Percentiles rank a stretch among this genome's conserved stretches.
These are phyloP conservation scores for Geosmithia flava DNA, from an alignment of 2,329 filamentous ascomycete species.

Conservation along the genomic window DNA sequence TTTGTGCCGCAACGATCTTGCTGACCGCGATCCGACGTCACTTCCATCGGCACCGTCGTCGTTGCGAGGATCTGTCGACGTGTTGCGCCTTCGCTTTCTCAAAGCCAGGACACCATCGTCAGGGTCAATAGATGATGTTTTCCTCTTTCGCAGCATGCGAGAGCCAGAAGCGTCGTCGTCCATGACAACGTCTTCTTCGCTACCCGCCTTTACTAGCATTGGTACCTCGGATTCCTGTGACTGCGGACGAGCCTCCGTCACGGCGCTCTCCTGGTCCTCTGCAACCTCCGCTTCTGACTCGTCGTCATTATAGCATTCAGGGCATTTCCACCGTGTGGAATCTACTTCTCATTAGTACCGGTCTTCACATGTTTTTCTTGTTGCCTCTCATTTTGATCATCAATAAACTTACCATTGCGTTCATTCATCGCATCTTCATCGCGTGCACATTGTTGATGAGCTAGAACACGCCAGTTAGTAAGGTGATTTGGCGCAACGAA, in stretches of 20 bases:
- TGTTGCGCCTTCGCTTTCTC: slow-evolving; percentile 41
- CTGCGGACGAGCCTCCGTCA: slow-evolving; percentile 5
- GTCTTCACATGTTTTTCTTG: neutral
- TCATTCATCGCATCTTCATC: slow-evolving; percentile 36
- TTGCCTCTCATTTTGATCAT: no score
- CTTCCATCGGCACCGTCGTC: slow-evolving; percentile 20
- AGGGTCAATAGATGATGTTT: slow-evolving; percentile 58
- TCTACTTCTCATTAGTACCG: slow-evolving; percentile 13
- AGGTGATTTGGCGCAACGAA: slow-evolving; percentile 5
- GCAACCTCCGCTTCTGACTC: slow-evolving; percentile 15
- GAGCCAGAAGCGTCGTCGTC: slow-evolving; percentile 63
- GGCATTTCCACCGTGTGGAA: slow-evolving; percentile 36
- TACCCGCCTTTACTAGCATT: slow-evolving; percentile 39
- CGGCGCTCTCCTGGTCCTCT: slow-evolving; percentile 1
- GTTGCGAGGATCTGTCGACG: slow-evolving; percentile 27
- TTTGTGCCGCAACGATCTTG: slow-evolving; percentile 49
- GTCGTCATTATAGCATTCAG: slow-evolving; percentile 27
- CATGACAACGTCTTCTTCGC: slow-evolving; percentile 39
- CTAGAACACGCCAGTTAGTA: slow-evolving; percentile 40
- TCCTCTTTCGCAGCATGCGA: slow-evolving; percentile 70
- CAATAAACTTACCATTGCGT: slow-evolving; percentile 16
- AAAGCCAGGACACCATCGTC: slow-evolving; percentile 40
- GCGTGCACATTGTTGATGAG: slow-evolving; percentile 82
- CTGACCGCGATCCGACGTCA: slow-evolving; percentile 18
- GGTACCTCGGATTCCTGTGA: slow-evolving; percentile 14